Evolutionary conservation across 768 basidiomycete genomes (phyloP), one percentile per base, ranked within the genome.

Genomic region (Exsudoporus frostii): DNA sequence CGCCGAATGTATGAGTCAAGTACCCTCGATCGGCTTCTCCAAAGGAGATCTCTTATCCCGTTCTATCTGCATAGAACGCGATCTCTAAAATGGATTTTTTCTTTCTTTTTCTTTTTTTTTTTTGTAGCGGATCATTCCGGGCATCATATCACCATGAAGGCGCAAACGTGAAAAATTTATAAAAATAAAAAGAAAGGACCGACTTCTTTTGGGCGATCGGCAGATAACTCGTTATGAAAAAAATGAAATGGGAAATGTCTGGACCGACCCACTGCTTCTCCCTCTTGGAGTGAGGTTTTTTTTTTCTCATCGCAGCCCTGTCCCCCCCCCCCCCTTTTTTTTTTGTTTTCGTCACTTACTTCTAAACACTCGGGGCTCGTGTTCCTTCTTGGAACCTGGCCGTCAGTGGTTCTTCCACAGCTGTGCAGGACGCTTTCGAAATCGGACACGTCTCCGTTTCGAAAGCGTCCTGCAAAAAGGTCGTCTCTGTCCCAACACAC

Each of bases 121-220:
- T n/a, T n/a, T n/a, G n/a, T n/a, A n/a, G 51, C 63, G 65, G 65
- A 66, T 68, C 65, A 65, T 60, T 43, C 65, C 65, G 65, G 56
- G 56, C 27, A 29, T 43, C 29, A 54, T 41, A n/a, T 5, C 45
- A 37, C 54, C 22, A 39, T 19, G 24, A 38, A 49, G 61, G 65
- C 59, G 59, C 33, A 59, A 58, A 40, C 36, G 48, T 57, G 58
- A 59, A 53, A 29, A 43, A 39, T n/a, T n/a, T n/a, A n/a, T n/a
- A n/a, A n/a, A n/a, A n/a, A n/a, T n/a, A n/a, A n/a, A n/a, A n/a
- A n/a, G n/a, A n/a, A n/a, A n/a, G n/a, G n/a, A n/a, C n/a, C 15
- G 25, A 49, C 59, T 45, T 55, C 53, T 48, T 51, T 51, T 52
- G 50, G 22, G 50, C 22, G 54, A 58, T 62, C 54, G 45, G 54